Evolutionary conservation across 176 grass and related monocot species (phyloP).

Genomic region (Oryza australiensis): DNA sequence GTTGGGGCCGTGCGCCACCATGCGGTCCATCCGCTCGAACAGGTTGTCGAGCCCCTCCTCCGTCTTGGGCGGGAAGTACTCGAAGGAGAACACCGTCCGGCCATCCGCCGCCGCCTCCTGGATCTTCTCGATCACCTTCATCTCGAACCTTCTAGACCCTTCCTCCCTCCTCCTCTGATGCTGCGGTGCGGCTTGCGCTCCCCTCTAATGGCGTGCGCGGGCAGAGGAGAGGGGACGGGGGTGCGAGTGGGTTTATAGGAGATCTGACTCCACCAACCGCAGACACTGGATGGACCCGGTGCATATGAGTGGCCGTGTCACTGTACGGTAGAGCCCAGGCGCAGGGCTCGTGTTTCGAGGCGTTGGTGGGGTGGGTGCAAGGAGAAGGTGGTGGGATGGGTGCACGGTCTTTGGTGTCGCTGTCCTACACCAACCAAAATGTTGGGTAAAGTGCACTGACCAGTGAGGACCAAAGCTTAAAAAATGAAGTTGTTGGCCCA

Average conservation of each 20-base stretch:
- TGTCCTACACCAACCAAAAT: slow-evolving; percentile 44
- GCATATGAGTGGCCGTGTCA: neutral
- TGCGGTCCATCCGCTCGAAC: slow-evolving; percentile 91
- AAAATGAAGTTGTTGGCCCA: neutral
- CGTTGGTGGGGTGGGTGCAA: slow-evolving; percentile 4
- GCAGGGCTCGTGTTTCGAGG: neutral
- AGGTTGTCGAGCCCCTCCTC: slow-evolving; percentile 89
- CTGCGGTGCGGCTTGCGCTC: slow-evolving; percentile 34
- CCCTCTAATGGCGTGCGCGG: neutral
- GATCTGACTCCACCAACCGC: slow-evolving; percentile 45
- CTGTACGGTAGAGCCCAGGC: accelerated
- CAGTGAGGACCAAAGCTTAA: neutral
- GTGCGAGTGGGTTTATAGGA: slow-evolving; percentile 45
- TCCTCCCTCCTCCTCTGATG: neutral
- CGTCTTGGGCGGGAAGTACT: slow-evolving; percentile 88
- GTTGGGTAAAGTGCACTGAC: slow-evolving; percentile 15
- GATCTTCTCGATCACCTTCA: slow-evolving; percentile 95
- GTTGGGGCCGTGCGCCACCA: slow-evolving; percentile 75
- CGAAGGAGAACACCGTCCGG: slow-evolving; percentile 84
- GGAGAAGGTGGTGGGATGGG: neutral
- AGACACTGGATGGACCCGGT: neutral
- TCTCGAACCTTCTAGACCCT: slow-evolving; percentile 35
- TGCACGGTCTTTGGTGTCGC: slow-evolving; percentile 11
- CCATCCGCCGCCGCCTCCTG: slow-evolving; percentile 49
- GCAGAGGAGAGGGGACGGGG: neutral